Conservation (phyloP, 2,329 filamentous ascomycete genomes). For the Rhynchosporium agropyri region DNA sequence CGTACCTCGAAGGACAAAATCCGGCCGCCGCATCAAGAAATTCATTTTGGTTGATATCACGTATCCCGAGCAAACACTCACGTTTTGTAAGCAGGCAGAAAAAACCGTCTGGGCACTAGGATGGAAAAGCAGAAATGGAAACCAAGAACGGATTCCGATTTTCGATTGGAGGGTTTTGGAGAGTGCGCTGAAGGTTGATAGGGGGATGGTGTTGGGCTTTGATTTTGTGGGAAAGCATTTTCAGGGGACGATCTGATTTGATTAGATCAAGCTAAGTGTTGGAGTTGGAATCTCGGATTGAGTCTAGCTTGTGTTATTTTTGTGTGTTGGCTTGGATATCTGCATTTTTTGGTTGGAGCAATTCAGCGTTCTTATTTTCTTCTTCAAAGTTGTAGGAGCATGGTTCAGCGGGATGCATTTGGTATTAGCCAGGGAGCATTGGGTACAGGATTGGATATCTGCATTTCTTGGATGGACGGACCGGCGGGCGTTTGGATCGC, state of each 20-base stretch:
- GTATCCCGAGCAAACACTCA: conserved; percentile 37
- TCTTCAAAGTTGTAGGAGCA: not conserved
- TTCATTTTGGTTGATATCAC: conserved; percentile 44
- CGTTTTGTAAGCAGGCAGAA: conserved; percentile 41
- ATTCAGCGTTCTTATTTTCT: not conserved
- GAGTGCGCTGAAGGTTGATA: conserved; percentile 47
- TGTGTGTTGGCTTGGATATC: not conserved
- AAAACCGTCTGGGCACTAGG: conserved; percentile 32
- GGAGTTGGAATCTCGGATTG: not conserved
- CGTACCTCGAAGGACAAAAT: conserved; percentile 27
- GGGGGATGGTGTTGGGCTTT: conserved; percentile 39
- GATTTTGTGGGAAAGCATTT: conserved; percentile 30
- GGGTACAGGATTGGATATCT: not conserved
- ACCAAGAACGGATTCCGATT: conserved; percentile 27
- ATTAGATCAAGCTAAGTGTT: not conserved
- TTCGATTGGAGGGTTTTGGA: conserved; percentile 48
- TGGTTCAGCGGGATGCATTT: not conserved
- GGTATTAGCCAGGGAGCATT: not conserved
- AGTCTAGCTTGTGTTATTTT: not conserved
- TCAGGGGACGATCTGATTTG: conserved; percentile 15
- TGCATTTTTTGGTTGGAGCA: not conserved
- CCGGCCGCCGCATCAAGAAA: conserved; percentile 33
- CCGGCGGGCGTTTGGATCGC: not conserved
- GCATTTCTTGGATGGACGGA: not conserved
- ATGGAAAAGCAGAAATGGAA: conserved; percentile 40